Conservation (phyloP, 768 basidiomycete species). For the Suillus variegatus region DNA sequence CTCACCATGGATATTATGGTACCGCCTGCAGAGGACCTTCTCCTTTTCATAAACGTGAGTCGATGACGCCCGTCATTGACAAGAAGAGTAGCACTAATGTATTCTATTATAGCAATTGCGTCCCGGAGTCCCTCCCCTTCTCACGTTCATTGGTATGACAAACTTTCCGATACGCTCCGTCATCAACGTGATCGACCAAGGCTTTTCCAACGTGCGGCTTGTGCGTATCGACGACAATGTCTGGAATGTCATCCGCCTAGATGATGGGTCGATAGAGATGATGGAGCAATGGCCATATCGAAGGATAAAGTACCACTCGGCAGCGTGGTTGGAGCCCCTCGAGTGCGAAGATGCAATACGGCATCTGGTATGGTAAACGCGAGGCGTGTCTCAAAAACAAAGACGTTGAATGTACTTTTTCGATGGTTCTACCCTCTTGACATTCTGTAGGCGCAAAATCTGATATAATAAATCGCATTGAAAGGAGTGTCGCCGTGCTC, state of each 20-base stretch:
- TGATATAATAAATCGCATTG: too few species aligned
- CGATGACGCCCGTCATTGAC: not conserved
- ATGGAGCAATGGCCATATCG: constrained; percentile 59
- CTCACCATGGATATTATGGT: constrained; percentile 44
- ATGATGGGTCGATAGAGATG: constrained; percentile 40
- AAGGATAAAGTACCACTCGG: constrained; percentile 50
- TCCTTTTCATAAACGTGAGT: constrained; percentile 44
- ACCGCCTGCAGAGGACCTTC: constrained; percentile 40
- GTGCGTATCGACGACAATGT: constrained; percentile 54
- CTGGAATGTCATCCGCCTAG: constrained; percentile 48
- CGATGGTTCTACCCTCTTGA: not conserved
- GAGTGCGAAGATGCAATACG: constrained; percentile 59
- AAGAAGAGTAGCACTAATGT: constrained; percentile 3
- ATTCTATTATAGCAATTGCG: constrained; percentile 51
- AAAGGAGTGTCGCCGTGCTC: too few species aligned
- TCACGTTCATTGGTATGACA: constrained; percentile 58
- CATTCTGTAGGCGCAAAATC: too few species aligned
- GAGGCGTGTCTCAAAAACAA: not conserved
- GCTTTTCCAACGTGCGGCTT: constrained; percentile 63
- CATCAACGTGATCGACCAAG: constrained; percentile 50
- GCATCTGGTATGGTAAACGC: constrained; percentile 4
- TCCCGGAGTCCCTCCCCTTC: constrained; percentile 50
- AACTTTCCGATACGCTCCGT: constrained; percentile 45
- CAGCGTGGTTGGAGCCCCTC: constrained; percentile 66
- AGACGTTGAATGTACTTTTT: not conserved